A percentile compares a stretch with the other conserved stretches of the same genome.
phyloP scores from a whole-genome alignment of 2,329 filamentous ascomycete species.

The Graphium sp. region DNA sequence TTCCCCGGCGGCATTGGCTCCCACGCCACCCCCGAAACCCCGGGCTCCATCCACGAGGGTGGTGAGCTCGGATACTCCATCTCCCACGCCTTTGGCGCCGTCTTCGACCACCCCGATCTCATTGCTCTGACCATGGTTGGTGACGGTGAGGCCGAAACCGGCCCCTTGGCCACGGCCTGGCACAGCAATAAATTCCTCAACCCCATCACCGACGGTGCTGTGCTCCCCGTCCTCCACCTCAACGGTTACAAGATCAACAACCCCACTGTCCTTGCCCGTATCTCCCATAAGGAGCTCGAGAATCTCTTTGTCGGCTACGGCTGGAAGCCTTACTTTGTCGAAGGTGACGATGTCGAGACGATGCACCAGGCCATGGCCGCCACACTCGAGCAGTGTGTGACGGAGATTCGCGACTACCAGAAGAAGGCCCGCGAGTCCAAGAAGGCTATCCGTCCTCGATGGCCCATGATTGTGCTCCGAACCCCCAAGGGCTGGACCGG shows the following conservation, averaged over 20 bases:
- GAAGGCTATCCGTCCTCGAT: conserved; percentile 52
- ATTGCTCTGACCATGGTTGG: conserved; percentile 67
- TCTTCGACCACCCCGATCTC: conserved; percentile 58
- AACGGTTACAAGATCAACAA: conserved; percentile 83
- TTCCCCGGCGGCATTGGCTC: conserved; percentile 67
- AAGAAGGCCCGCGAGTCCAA: conserved; percentile 55
- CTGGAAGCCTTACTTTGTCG: conserved; percentile 67
- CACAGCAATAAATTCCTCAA: conserved; percentile 74
- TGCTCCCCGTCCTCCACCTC: conserved; percentile 60
- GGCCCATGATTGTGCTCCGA: conserved; percentile 67
- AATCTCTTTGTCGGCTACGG: conserved; percentile 58
- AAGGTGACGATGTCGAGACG: conserved; percentile 52
- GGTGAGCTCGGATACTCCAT: conserved; percentile 71
- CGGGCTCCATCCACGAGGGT: conserved; percentile 62
- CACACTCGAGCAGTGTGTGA: conserved; percentile 56
- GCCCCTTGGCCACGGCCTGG: conserved; percentile 64
- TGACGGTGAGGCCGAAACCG: conserved; percentile 69
- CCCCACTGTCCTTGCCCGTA: conserved; percentile 55
- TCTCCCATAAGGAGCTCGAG: conserved; percentile 57
- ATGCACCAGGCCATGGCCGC: conserved; percentile 76
- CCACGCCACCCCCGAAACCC: conserved; percentile 65
- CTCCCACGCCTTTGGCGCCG: conserved; percentile 61
- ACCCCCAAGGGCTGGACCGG: conserved; percentile 70
- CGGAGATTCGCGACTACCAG: conserved; percentile 52
- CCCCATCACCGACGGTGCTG: conserved; percentile 60